Evolutionary conservation across 352 stramenopile species (phyloP).

Genomic region (Globisporangium parvum): DNA sequence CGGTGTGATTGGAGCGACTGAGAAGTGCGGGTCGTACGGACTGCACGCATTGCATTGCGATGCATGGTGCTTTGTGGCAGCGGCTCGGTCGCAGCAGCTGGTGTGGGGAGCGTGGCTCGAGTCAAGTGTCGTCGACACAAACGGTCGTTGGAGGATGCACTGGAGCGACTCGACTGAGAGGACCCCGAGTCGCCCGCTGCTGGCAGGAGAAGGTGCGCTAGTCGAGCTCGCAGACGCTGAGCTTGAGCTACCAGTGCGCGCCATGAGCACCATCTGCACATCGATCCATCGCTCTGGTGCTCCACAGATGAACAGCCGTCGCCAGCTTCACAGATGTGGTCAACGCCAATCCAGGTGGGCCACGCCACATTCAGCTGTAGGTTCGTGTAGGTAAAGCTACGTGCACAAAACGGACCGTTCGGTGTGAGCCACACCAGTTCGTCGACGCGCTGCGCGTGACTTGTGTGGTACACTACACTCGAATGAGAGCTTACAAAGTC

Average conservation of each 20-base stretch:
- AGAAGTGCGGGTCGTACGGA: conserved; percentile 11
- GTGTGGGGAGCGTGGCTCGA: not conserved
- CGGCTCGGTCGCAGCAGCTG: not conserved
- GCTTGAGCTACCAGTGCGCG: not conserved
- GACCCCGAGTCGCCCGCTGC: conserved; percentile 8
- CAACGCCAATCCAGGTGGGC: too few species aligned
- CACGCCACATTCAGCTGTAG: too few species aligned
- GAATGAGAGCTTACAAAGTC: too few species aligned
- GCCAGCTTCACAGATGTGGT: too few species aligned
- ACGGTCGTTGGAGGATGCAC: conserved; percentile 7
- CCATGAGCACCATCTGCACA: not conserved
- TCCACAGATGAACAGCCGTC: too few species aligned
- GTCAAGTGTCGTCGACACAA: not conserved
- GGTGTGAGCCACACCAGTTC: too few species aligned
- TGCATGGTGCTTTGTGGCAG: not conserved
- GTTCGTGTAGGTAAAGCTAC: too few species aligned
- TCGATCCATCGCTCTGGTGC: too few species aligned
- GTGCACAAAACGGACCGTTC: too few species aligned
- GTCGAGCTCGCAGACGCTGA: not conserved
- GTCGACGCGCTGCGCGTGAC: too few species aligned
- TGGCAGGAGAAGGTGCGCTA: not conserved
- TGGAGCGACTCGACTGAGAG: conserved; percentile 25
- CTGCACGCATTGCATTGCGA: not conserved
- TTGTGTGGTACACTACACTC: too few species aligned
- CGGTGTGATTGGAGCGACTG: not conserved